Base-by-base conservation (phyloP, 306 rosid species). In the Oemleria cerasiformis region DNA sequence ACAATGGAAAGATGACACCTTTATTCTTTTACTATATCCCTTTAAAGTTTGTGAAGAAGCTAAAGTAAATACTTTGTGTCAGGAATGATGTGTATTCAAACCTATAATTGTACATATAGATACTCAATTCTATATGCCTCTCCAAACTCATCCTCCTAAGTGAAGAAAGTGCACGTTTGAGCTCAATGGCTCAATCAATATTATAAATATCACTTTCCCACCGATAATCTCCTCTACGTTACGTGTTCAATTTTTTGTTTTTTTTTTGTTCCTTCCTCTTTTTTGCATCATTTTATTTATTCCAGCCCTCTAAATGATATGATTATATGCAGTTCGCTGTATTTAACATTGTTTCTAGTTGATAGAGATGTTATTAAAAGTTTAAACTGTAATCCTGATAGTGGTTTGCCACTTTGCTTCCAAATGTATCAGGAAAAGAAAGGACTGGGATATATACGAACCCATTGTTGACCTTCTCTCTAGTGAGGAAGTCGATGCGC, bases 381-480 rank as follows among this genome's bases (percentile, higher is more conserved):
- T 53, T 36, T 54, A 63, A 48, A 43, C 16, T 36, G 42, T 9
- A 56, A 36, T 59, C 58, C 75, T 45, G 14, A 80, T 30, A 23
- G 25, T n/a, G 65, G 51, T 78, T 67, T 56, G 57, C 66, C 15
- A 61, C 34, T 70, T 12, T 84, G 53, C 75, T 63, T 53, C 61
- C 67, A 73, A 77, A 71, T 86, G 78, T 79, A 38, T 81, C 92
- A 88, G 97, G 92, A 94, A 91, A 88, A 89, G 97, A 75, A 94
- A 94, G 86, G 99, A 94, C 58, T 91, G 97, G 99, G 95, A 94
- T 42, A 84, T 87, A 23, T 91, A 91, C 54, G 95, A 91, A 77
- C 96, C 97, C 63, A 91, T 87, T 71, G 97, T 94, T 53, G 99
- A 91, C 85, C 88, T 89, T 78, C 86, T 94, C 36, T 94, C 96